Evolutionary conservation across 2,329 filamentous ascomycete genomes (phyloP), one percentile per base, ranked within the genome.

Genomic region (Ustulina deusta): DNA sequence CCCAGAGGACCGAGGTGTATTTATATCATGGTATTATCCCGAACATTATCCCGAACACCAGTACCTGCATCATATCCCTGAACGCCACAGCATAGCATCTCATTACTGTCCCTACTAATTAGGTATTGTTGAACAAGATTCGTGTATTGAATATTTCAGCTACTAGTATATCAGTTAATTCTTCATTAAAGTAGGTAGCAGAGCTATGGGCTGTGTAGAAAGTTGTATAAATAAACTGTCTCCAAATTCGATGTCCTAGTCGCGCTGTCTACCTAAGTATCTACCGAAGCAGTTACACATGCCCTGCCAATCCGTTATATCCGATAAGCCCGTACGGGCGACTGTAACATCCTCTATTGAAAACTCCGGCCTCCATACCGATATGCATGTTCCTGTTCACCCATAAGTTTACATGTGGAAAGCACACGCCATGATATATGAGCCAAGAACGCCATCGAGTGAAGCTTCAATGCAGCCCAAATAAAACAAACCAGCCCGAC

Each of bases 391-490:
- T 52, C 68, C 65, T 32, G 25, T 48, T 49, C 61, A 36, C 57
- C 55, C 61, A 52, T 70, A 65, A 65, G 34, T 63, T 55, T 70
- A 70, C 65, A 71, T 57, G 59, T 56, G 17, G 42, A 63, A 62
- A 60, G 55, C 48, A 25, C 52, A 55, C 46, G 55, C 48, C 38
- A 59, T 63, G 65, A 64, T 32, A 64, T 34, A 65, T 69, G 65
- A 59, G 56, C 66, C 63, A 59, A 59, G 20, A 69, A 69, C 59
- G 64, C 69, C 49, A 44, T 42, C 54, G 25, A 58, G 40, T 52
- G 36, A 63, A 69, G 46, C 51, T 48, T 46, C 42, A 54, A 65
- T 69, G 61, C 55, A 64, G 65, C 44, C 36, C 59, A 34, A 61
- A 59, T 62, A 51, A 65, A 67, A 69, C 38, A 66, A 70, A 65